Evolutionary conservation across 441 rosid genomes (phyloP).

Genomic region (Brassica hybrid): DNA sequence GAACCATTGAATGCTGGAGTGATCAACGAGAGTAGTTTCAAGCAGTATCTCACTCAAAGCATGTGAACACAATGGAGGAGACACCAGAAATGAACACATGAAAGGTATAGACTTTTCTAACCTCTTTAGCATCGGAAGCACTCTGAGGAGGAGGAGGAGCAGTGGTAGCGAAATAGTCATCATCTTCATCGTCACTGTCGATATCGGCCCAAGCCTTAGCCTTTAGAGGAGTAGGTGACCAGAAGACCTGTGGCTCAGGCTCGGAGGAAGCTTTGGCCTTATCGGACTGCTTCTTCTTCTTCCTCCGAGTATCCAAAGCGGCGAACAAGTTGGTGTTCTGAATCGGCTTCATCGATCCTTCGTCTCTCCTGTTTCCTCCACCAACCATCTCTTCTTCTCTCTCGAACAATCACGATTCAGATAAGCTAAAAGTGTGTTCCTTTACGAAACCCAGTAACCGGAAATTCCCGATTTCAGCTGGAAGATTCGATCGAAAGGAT

Average conservation of each 20-base stretch:
- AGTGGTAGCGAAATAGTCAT: no score
- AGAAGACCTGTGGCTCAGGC: constrained; percentile 56
- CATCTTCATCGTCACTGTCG: constrained; percentile 69
- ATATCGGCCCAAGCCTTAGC: constrained; percentile 77
- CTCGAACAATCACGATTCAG: neutral
- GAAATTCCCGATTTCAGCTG: constrained; percentile 19
- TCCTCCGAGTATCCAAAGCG: constrained; percentile 63
- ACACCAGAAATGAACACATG: no score
- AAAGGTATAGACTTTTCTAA: no score
- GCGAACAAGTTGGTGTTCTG: constrained; percentile 73
- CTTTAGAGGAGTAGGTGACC: constrained; percentile 70
- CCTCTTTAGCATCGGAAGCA: no score
- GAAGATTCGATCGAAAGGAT: neutral
- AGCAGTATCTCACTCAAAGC: neutral
- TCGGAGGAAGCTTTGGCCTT: constrained; percentile 38
- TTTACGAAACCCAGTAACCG: neutral
- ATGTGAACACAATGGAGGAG: no score
- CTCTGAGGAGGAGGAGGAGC: no score
- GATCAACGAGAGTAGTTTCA: neutral
- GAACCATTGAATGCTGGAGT: neutral
- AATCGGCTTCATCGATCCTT: constrained; percentile 55
- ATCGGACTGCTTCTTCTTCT: constrained; percentile 70
- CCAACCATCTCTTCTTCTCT: constrained; percentile 51
- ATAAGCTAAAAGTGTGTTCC: neutral
- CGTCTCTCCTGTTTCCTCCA: constrained; percentile 66